A percentile compares a stretch with the other conserved stretches of the same genome.
phyloP scores from a whole-genome alignment of 1,139 yeast species.

The Debaryomycetaceae sp. region DNA sequence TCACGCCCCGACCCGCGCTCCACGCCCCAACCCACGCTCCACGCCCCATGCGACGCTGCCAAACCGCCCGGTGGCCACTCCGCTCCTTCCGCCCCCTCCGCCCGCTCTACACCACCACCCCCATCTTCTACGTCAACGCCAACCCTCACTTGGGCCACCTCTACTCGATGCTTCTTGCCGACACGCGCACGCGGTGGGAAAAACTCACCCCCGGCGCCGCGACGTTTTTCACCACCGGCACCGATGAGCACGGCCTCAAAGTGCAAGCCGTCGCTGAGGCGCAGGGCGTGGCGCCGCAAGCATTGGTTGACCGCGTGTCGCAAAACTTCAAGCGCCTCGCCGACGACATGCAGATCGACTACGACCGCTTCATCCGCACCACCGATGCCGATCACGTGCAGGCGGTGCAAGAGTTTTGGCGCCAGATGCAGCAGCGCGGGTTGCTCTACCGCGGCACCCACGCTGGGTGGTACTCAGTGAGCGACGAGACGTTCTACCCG shows the following conservation, averaged over 20 bases:
- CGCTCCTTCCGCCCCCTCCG: no score
- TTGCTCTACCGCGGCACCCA: slow-evolving; percentile 79
- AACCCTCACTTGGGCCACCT: slow-evolving; percentile 92
- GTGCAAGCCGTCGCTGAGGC: slow-evolving; percentile 68
- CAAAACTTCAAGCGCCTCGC: slow-evolving; percentile 64
- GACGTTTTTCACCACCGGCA: slow-evolving; percentile 77
- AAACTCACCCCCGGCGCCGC: slow-evolving; percentile 29
- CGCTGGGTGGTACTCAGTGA: slow-evolving; percentile 90
- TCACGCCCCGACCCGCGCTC: no score
- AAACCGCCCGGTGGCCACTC: no score
- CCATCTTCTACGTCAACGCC: slow-evolving; percentile 95
- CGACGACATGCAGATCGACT: slow-evolving; percentile 46
- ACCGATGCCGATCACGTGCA: slow-evolving; percentile 75
- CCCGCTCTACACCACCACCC: slow-evolving; percentile 53
- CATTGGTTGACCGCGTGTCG: slow-evolving; percentile 70
- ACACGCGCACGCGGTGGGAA: slow-evolving; percentile 74
- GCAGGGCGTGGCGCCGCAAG: slow-evolving; percentile 49
- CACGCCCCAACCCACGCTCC: no score
- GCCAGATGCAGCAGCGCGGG: slow-evolving; percentile 50
- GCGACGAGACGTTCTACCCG: slow-evolving; percentile 94
- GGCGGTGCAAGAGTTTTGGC: slow-evolving; percentile 72
- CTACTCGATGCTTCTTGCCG: slow-evolving; percentile 82
- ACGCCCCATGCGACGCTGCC: no score
- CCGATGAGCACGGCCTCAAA: slow-evolving; percentile 96
- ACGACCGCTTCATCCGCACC: slow-evolving; percentile 82